phyloP scores from a whole-genome alignment of 2,329 filamentous ascomycete species.

The Rutstroemia sp. region DNA sequence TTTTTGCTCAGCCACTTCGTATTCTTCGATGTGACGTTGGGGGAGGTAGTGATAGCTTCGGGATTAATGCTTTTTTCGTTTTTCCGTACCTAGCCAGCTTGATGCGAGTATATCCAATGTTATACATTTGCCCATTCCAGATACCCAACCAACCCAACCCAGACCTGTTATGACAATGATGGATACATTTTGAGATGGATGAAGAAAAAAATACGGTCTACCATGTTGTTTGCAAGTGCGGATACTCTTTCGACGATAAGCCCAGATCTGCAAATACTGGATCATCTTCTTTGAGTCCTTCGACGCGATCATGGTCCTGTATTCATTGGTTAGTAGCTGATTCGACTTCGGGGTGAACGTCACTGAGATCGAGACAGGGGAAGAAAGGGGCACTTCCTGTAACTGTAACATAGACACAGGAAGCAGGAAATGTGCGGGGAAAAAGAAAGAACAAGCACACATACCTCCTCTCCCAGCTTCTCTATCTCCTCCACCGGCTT shows the following conservation, averaged over 20 bases:
- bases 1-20: no score
- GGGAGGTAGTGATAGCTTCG: no score
- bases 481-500: constrained; percentile 65
- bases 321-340: constrained; percentile 22
- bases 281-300: constrained; percentile 39
- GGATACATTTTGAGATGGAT: no score
- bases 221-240: neutral
- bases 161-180: no score
- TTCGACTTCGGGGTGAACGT: constrained; percentile 13
- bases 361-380: no score
- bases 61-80: no score
- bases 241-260: constrained; percentile 54
- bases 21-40: no score
- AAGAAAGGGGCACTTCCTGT: no score
- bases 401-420: no score
- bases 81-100: no score
- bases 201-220: neutral
- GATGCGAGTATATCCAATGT: no score
- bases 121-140: neutral
- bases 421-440: no score
- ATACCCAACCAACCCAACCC: neutral
- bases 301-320: constrained; percentile 44
- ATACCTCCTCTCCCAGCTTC: constrained; percentile 67
- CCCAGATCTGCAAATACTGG: constrained; percentile 44
- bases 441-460: neutral